Percentiles rank a stretch among this genome's conserved stretches.
Conservation (phyloP, 352 stramenopile species). For the Pythium myriotylum region DNA sequence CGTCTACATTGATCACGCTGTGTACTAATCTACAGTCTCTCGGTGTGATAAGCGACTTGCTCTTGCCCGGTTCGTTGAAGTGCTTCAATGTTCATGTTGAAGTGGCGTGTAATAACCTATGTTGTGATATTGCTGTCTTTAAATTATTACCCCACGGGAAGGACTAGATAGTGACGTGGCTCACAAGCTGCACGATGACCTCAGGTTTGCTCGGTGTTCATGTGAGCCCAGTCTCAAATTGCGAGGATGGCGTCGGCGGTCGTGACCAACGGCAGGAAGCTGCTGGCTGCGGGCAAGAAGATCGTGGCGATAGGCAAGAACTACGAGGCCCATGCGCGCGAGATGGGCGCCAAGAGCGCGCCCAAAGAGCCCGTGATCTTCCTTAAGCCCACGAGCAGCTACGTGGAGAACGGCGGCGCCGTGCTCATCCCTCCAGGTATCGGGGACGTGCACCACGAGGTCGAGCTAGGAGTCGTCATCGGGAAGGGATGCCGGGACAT, state of each 20-base stretch:
- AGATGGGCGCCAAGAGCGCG: slow-evolving; percentile 69
- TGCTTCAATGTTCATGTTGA: no score
- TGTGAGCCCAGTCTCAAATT: no score
- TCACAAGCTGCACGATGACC: no score
- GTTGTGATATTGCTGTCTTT: no score
- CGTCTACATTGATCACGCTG: no score
- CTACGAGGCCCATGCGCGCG: slow-evolving; percentile 78
- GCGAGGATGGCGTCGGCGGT: slow-evolving; percentile 17
- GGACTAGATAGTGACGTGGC: no score
- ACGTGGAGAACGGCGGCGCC: slow-evolving; percentile 55
- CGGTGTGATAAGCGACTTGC: no score
- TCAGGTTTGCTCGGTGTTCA: no score
- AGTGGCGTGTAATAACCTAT: no score
- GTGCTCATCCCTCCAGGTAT: slow-evolving; percentile 72
- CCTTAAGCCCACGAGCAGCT: slow-evolving; percentile 82
- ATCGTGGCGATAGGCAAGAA: slow-evolving; percentile 87
- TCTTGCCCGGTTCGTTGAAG: no score
- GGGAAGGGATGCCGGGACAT: slow-evolving; percentile 70
- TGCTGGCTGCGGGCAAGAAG: slow-evolving; percentile 72
- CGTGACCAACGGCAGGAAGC: slow-evolving; percentile 50
- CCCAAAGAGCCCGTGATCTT: slow-evolving; percentile 81
- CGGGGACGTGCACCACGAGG: slow-evolving; percentile 82
- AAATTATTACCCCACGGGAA: no score
- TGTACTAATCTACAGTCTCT: no score
- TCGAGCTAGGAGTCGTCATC: slow-evolving; percentile 82